phyloP scores from a whole-genome alignment of 257 asterid genomes.

The Linaria vulgaris region DNA sequence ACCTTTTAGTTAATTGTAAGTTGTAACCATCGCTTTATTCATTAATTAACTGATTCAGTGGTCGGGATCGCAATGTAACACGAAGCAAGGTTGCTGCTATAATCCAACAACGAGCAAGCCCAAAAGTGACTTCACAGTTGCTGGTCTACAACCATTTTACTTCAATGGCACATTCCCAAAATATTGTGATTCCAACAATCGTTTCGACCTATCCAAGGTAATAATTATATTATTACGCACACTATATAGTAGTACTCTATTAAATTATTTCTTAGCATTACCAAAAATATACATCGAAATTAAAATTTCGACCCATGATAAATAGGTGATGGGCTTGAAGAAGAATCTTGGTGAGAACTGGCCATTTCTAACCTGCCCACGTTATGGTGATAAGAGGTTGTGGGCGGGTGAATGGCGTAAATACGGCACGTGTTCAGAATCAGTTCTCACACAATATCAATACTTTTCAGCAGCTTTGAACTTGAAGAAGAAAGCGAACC shows the following conservation, averaged over 20 bases:
- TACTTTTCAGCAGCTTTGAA: not conserved
- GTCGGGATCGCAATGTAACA: slow-evolving; percentile 2
- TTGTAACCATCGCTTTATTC: no score
- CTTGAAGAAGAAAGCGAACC: not conserved
- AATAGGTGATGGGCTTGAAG: not conserved
- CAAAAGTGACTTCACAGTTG: not conserved
- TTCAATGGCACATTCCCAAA: not conserved
- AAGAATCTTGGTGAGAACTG: not conserved
- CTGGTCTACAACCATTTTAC: not conserved
- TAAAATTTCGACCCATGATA: no score
- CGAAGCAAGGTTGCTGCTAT: not conserved
- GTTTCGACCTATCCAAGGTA: not conserved
- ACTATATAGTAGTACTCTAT: not conserved
- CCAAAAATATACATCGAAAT: not conserved
- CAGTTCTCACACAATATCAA: not conserved
- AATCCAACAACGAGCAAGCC: not conserved
- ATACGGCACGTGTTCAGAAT: not conserved
- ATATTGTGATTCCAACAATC: not conserved
- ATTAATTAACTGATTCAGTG: not conserved
- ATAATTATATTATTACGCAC: no score
- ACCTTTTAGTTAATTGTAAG: no score
- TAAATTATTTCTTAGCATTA: no score
- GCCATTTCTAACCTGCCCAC: not conserved
- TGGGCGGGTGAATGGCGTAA: not conserved
- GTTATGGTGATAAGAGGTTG: not conserved